phyloP scores from a whole-genome alignment of 306 rosid genomes.

The Albizia julibrissin region DNA sequence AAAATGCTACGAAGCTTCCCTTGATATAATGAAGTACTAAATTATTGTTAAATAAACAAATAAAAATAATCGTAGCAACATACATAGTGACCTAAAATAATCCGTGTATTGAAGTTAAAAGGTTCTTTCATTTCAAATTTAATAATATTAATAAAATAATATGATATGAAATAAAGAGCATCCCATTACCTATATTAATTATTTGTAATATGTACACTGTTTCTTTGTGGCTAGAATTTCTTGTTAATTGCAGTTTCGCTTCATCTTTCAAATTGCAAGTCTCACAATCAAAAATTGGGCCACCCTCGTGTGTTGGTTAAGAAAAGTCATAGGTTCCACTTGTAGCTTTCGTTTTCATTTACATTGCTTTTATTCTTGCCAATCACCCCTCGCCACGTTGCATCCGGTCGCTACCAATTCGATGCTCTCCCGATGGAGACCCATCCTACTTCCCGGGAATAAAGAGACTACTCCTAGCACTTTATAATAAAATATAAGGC shows the following conservation, averaged over 20 bases:
- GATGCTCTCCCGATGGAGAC: background rate
- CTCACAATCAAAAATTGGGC: background rate
- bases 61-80: background rate
- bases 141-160: background rate
- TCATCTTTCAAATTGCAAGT: background rate
- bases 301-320: background rate
- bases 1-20: background rate
- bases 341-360: background rate
- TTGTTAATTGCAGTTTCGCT: background rate
- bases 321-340: background rate
- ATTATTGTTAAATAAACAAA: background rate
- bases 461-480: no score
- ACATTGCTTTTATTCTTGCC: background rate
- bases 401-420: background rate
- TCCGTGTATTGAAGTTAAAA: background rate
- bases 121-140: background rate
- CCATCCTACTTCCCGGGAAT: background rate
- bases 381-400: conserved; percentile 18
- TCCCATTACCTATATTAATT: background rate
- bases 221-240: background rate
- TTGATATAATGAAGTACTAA: background rate
- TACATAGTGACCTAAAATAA: background rate
- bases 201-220: background rate
- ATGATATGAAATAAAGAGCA: background rate
- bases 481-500: no score